These are phyloP conservation scores for Candida maesae DNA, from an alignment of 805 yeast species.

Conservation along the genomic window DNA sequence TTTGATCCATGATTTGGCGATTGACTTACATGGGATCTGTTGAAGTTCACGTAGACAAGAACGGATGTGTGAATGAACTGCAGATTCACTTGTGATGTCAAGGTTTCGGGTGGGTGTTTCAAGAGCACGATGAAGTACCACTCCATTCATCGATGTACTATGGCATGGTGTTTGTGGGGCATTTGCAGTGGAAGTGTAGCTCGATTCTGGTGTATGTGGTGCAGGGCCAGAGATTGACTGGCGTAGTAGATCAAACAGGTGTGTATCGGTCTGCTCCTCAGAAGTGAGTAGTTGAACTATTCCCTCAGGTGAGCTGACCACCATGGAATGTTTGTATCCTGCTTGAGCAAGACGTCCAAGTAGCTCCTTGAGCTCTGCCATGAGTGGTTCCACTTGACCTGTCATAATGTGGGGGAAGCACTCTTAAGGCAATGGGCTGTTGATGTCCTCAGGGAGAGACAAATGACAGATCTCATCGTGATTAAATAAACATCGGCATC, in stretches of 20 bases:
- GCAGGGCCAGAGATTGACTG: background rate
- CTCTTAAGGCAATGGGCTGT: no score
- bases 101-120: background rate
- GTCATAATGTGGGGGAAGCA: no score
- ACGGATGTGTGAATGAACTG: constrained; percentile 7
- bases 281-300: background rate
- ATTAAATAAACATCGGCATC: no score
- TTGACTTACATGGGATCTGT: constrained; percentile 53
- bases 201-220: constrained; percentile 55
- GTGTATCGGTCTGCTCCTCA: background rate
- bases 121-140: background rate
- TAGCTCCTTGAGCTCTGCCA: background rate
- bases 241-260: background rate
- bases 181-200: constrained; percentile 71
- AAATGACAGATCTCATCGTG: no score
- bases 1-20: constrained; percentile 68
- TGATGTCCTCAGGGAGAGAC: no score
- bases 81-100: background rate
- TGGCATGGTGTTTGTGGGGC: constrained; percentile 68
- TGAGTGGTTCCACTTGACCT: background rate
- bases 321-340: background rate
- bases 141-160: background rate
- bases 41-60: constrained; percentile 17
- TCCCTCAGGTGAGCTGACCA: background rate
- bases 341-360: background rate